Conservation (phyloP, 2,329 filamentous ascomycete species). For the Shiraia bambusicola region DNA sequence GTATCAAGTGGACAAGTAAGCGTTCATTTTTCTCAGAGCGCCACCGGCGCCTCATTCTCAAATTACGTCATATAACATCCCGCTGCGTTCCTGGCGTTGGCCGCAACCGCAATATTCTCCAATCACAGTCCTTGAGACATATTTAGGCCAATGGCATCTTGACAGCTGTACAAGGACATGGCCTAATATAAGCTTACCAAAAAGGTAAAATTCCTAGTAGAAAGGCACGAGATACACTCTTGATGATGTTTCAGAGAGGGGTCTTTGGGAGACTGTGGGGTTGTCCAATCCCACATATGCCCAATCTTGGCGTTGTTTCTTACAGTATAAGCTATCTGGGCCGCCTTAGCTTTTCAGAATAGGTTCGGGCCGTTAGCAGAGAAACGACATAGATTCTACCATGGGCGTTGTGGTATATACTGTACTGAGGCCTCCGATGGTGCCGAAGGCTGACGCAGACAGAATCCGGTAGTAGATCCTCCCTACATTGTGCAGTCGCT, state of each 20-base stretch:
- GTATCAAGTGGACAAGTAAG: no score
- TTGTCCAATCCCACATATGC: slow-evolving; percentile 16
- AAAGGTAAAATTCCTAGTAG: slow-evolving; percentile 14
- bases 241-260: slow-evolving; percentile 1
- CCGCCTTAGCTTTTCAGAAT: slow-evolving; percentile 18
- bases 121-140: slow-evolving; percentile 17
- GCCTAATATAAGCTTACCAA: slow-evolving; percentile 28
- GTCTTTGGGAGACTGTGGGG: slow-evolving; percentile 19
- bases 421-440: neutral
- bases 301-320: slow-evolving; percentile 10
- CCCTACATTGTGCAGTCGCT: slow-evolving; percentile 35
- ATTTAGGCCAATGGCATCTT: slow-evolving; percentile 32
- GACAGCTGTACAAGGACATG: slow-evolving; percentile 42
- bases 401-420: slow-evolving; percentile 32
- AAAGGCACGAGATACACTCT: slow-evolving; percentile 13
- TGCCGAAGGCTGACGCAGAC: slow-evolving; percentile 10
- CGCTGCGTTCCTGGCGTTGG: slow-evolving; percentile 25
- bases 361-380: slow-evolving; percentile 11
- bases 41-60: neutral
- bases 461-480: slow-evolving; percentile 30
- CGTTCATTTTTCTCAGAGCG: no score
- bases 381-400: slow-evolving; percentile 11
- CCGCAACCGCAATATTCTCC: slow-evolving; percentile 27
- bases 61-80: slow-evolving; percentile 31
- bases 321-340: slow-evolving; percentile 17